A percentile compares a stretch with the other conserved stretches of the same genome.
These are phyloP conservation scores for Anastatica hierochuntica DNA, from an alignment of 345 rosid genomes.

Conservation along the genomic window DNA sequence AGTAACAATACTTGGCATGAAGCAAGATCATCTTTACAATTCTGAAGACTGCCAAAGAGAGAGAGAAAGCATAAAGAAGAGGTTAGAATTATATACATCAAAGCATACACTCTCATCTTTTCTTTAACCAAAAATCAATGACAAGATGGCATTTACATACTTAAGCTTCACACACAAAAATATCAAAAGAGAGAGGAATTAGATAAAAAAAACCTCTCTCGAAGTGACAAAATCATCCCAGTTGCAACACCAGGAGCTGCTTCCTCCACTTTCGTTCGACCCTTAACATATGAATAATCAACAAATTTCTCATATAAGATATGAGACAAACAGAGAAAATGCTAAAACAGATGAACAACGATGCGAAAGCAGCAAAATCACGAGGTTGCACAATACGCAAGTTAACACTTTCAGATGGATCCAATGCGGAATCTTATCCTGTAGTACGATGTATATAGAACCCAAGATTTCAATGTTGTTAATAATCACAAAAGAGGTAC, in stretches of 20 bases:
- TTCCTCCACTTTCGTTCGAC: conserved; percentile 55
- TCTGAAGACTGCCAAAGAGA: conserved; percentile 57
- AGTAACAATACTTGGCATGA: conserved; percentile 56
- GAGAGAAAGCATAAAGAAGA: neutral
- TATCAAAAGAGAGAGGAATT: neutral
- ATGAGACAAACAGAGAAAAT: no score
- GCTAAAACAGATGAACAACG: no score
- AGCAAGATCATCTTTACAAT: conserved; percentile 60
- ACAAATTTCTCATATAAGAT: neutral
- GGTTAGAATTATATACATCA: neutral
- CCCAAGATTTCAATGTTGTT: neutral
- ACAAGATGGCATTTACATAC: no score
- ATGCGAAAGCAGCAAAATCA: no score
- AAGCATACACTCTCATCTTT: no score
- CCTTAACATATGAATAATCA: conserved; percentile 27
- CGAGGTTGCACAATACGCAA: no score
- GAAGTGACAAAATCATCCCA: conserved; percentile 76
- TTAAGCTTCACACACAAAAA: no score
- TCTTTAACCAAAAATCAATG: no score
- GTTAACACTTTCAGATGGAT: no score
- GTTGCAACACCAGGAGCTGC: conserved; percentile 71
- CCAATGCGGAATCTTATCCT: neutral
- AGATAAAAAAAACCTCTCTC: conserved; percentile 56
- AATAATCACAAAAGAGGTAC: conserved; percentile 28
- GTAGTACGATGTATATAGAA: neutral